Conservation (phyloP, 176 grass and related monocot species). For the Eremochloa ophiuroides region DNA sequence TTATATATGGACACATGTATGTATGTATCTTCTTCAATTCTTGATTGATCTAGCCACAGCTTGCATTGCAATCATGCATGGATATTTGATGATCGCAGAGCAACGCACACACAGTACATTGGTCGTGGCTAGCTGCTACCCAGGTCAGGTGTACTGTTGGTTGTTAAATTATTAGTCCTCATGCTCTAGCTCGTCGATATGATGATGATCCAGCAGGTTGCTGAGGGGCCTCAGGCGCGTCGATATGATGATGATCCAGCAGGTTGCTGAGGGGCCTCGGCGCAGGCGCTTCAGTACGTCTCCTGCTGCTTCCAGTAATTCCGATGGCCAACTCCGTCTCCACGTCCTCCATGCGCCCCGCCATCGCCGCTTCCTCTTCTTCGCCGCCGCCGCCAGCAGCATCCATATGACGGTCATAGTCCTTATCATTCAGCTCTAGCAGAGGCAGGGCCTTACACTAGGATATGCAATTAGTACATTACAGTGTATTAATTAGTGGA, state of each 20-base stretch:
- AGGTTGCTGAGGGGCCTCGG: background rate
- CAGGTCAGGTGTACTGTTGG: too few species aligned
- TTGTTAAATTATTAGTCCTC: too few species aligned
- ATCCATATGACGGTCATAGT: background rate
- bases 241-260: too few species aligned
- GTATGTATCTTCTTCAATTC: too few species aligned
- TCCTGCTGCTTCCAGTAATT: background rate
- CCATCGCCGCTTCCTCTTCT: background rate
- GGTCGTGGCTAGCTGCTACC: too few species aligned
- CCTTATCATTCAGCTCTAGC: slow-evolving; percentile 22
- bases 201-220: too few species aligned
- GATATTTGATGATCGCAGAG: too few species aligned
- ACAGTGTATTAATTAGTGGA: too few species aligned
- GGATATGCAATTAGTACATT: background rate
- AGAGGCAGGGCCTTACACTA: slow-evolving; percentile 30
- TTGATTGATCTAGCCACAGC: background rate
- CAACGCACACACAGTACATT: too few species aligned
- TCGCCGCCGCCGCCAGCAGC: background rate
- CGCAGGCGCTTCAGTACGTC: background rate
- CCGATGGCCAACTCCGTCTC: slow-evolving; percentile 80
- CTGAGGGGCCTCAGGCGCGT: too few species aligned
- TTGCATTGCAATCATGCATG: background rate
- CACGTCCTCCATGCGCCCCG: slow-evolving; percentile 41
- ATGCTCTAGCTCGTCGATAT: too few species aligned
- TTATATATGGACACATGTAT: background rate